A percentile compares a stretch with the other conserved stretches of the same genome.
phyloP scores from a whole-genome alignment of 2,329 filamentous ascomycete species.

The Phoma sp. region DNA sequence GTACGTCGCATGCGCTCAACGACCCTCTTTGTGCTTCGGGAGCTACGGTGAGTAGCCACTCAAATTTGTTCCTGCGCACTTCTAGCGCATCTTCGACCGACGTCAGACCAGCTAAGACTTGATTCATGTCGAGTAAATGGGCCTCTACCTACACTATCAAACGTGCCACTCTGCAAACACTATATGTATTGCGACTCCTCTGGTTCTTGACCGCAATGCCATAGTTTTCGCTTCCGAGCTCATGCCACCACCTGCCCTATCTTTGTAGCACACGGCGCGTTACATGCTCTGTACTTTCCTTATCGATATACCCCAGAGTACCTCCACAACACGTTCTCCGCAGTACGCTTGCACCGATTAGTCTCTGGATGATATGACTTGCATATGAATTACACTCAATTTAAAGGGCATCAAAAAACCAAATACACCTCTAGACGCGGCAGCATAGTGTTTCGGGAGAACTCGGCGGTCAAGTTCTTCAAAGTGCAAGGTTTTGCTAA shows the following conservation, averaged over 20 bases:
- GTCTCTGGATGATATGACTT: conserved; percentile 17
- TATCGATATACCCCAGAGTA: conserved; percentile 36
- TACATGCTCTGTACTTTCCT: conserved; percentile 22
- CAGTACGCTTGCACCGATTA: conserved; percentile 40
- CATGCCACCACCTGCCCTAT: conserved; percentile 6
- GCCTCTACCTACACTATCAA: background rate
- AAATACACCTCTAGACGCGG: background rate
- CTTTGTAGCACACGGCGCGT: conserved; percentile 27
- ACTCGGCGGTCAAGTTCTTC: no score
- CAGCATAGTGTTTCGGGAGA: no score
- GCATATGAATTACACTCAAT: background rate
- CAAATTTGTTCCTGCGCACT: conserved; percentile 13
- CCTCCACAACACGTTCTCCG: conserved; percentile 27
- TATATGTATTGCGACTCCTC: background rate
- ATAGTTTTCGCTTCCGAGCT: conserved; percentile 12
- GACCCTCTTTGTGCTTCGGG: conserved; percentile 11
- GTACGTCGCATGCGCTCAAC: conserved; percentile 3
- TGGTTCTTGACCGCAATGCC: background rate
- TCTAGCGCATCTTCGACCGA: conserved; percentile 11
- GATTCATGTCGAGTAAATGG: background rate
- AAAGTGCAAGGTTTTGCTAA: no score
- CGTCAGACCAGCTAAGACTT: background rate
- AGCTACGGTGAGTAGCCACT: conserved; percentile 9
- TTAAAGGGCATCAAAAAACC: background rate
- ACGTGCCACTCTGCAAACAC: background rate